A percentile compares a stretch with the other conserved stretches of the same genome.
Conservation (phyloP, 495 filamentous ascomycete genomes). For the Cercophora newfieldiana region DNA sequence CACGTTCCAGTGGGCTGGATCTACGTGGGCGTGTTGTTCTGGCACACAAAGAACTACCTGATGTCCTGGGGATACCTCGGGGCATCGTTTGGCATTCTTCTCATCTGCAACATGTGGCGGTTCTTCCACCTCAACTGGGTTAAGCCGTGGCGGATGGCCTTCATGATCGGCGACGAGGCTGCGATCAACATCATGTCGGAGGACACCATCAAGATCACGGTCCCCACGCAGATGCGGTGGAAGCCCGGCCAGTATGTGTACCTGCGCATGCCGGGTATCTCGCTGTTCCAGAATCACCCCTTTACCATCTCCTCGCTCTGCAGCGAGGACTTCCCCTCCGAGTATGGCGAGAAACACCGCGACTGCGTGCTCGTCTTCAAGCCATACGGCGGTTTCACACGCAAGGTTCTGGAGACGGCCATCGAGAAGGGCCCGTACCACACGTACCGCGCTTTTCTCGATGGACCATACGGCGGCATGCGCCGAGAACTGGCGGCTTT, state of each 20-base stretch:
- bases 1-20: slow-evolving; percentile 81
- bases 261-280: slow-evolving; percentile 87
- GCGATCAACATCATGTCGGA: slow-evolving; percentile 85
- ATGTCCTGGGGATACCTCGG: slow-evolving; percentile 89
- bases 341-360: slow-evolving; percentile 80
- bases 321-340: slow-evolving; percentile 81
- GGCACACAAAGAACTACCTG: slow-evolving; percentile 93
- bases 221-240: slow-evolving; percentile 92
- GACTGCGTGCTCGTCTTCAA: slow-evolving; percentile 90
- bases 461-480: slow-evolving; percentile 95
- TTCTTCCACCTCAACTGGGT: slow-evolving; percentile 84
- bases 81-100: slow-evolving; percentile 79
- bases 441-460: slow-evolving; percentile 85
- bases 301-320: slow-evolving; percentile 93
- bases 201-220: slow-evolving; percentile 88
- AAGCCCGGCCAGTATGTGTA: slow-evolving; percentile 94
- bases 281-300: slow-evolving; percentile 86
- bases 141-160: slow-evolving; percentile 74
- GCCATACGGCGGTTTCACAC: slow-evolving; percentile 86
- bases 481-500: slow-evolving; percentile 87
- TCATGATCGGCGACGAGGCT: slow-evolving; percentile 84
- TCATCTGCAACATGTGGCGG: slow-evolving; percentile 61
- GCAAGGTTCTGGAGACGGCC: slow-evolving; percentile 72
- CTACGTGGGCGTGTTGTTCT: slow-evolving; percentile 85
- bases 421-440: slow-evolving; percentile 79